phyloP scores from a whole-genome alignment of 169 alveolate species.

The Cryptosporidium parvum region DNA sequence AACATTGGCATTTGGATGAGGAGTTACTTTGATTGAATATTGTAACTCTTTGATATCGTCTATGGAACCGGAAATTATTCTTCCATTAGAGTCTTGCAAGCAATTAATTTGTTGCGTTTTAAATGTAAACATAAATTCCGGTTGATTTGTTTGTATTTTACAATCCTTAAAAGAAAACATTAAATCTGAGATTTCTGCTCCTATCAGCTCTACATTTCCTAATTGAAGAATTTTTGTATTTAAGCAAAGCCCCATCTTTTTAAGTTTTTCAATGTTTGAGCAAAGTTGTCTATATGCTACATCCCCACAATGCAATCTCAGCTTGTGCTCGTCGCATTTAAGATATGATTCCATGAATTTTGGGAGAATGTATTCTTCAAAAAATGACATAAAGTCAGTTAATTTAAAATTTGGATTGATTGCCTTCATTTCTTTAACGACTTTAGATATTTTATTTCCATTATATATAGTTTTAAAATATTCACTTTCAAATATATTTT shows the following conservation, averaged over 20 bases:
- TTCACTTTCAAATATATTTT: conserved; percentile 88
- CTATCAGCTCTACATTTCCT: conserved; percentile 87
- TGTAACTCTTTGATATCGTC: conserved; percentile 91
- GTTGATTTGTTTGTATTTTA: conserved; percentile 80
- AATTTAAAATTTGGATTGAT: conserved; percentile 87
- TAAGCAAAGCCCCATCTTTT: conserved; percentile 81
- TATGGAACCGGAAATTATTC: conserved; percentile 83
- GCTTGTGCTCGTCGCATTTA: conserved; percentile 86
- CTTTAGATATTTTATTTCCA: conserved; percentile 88
- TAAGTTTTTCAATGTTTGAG: conserved; percentile 86
- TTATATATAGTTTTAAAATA: conserved; percentile 86
- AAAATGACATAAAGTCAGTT: conserved; percentile 85
- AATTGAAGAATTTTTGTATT: conserved; percentile 87
- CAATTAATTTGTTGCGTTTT: conserved; percentile 91
- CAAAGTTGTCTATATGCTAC: conserved; percentile 84
- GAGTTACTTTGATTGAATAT: conserved; percentile 88
- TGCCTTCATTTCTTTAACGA: conserved; percentile 89
- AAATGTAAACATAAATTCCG: conserved; percentile 90
- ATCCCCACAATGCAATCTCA: conserved; percentile 88
- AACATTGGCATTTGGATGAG: conserved; percentile 82
- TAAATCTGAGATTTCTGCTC: conserved; percentile 77
- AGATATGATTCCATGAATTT: conserved; percentile 88
- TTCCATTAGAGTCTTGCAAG: conserved; percentile 83
- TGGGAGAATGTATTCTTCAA: conserved; percentile 89
- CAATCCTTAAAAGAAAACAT: conserved; percentile 16